Evolutionary conservation across 306 rosid species (phyloP), one percentile per base, ranked within the genome.

Genomic region (Phaseolus lunatus): DNA sequence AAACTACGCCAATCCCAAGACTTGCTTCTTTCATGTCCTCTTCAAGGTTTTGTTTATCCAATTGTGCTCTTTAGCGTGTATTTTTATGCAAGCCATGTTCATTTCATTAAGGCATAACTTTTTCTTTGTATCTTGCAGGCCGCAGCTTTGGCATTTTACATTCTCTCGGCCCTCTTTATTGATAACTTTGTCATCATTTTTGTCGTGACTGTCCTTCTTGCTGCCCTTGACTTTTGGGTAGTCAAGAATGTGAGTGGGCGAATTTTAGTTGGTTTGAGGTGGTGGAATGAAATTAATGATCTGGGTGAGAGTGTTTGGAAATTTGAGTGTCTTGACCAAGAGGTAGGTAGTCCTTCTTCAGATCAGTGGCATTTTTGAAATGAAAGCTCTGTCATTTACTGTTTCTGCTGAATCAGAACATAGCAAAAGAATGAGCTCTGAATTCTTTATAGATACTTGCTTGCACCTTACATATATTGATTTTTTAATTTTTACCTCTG

Each of bases 241-340:
- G 99, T 96, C 20, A 96, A 96, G 92, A 96, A 96, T 84, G 98
- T 96, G 59, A 96, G 99, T 81, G 99, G 99, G 45, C 84, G 99
- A 49, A 96, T 96, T 71, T 82, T 96, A 78, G 99, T 96, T 80
- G 99, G 99, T 52, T 78, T 96, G 90, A 91, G 99, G 87, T 96
- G 99, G 99, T 96, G 99, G 98, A 96, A 96, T 87, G 99, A 96
- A 78, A 96, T 92, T 63, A 83, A 95, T 82, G 99, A 95, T 88
- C 84, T 90, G 74, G 99, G 97, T 24, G 99, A 95, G 88, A 95
- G 99, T 76, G 92, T 95, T 9, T 95, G 99, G 97, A 95, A 88
- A 76, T 94, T 94, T 86, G 98, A 94, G 82, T 91, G 96, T 86
- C 98, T 94, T 73, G 98, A 94, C 76, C 97, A 94, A 35, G 99